A percentile compares a stretch with the other conserved stretches of the same genome.
Evolutionary conservation across 305 asterid species (phyloP).

Genomic region (Fraxinus sp.): DNA sequence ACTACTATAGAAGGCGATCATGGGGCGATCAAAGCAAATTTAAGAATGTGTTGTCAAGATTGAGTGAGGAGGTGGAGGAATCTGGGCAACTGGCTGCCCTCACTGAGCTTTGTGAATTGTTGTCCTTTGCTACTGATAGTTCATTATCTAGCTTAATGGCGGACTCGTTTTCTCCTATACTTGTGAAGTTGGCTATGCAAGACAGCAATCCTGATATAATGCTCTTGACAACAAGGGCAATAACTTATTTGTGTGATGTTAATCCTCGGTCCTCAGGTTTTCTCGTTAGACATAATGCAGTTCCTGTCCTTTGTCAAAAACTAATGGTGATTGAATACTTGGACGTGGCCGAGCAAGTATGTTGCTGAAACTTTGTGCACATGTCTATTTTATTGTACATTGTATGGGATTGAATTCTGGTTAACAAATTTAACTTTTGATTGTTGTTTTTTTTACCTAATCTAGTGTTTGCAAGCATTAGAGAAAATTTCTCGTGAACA

Average conservation of each 20-base stretch:
- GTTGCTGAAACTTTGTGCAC: slow-evolving; percentile 28
- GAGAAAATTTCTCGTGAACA: slow-evolving; percentile 87
- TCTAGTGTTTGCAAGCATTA: slow-evolving; percentile 91
- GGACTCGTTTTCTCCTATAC: slow-evolving; percentile 72
- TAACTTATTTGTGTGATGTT: slow-evolving; percentile 87
- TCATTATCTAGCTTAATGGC: slow-evolving; percentile 72
- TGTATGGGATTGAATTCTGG: slow-evolving; percentile 12
- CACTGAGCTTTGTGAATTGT: slow-evolving; percentile 83
- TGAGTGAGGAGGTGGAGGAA: slow-evolving; percentile 66
- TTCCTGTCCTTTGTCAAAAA: slow-evolving; percentile 86
- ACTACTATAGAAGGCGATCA: slow-evolving; percentile 55
- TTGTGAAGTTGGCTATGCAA: slow-evolving; percentile 73
- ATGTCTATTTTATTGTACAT: slow-evolving; percentile 13
- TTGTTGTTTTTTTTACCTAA: slow-evolving; percentile 17
- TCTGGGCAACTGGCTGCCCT: slow-evolving; percentile 79
- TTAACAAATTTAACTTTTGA: background rate
- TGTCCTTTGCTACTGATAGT: slow-evolving; percentile 76
- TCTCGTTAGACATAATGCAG: slow-evolving; percentile 80
- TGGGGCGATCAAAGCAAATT: slow-evolving; percentile 63
- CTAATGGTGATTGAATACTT: slow-evolving; percentile 71
- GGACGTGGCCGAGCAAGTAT: slow-evolving; percentile 98
- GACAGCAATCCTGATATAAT: slow-evolving; percentile 72
- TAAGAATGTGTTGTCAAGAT: slow-evolving; percentile 55
- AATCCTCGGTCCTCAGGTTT: slow-evolving; percentile 72
- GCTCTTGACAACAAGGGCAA: slow-evolving; percentile 84